Evolutionary conservation across 2,329 filamentous ascomycete species (phyloP), one percentile per base, ranked within the genome.

Genomic region (Fusarium coffeatum): DNA sequence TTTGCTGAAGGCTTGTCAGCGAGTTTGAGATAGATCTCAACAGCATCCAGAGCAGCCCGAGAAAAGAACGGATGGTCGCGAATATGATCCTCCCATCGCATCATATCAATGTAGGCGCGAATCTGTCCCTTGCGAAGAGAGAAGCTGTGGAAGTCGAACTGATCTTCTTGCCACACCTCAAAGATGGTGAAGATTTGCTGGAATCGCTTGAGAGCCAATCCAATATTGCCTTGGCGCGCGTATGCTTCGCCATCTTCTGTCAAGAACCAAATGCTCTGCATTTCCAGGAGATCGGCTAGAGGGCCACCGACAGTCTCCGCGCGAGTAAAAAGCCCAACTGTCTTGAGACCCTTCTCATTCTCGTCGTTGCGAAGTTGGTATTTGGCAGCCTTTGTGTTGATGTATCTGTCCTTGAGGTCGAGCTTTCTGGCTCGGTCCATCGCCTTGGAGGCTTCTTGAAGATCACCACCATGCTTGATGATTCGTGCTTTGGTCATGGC

Each of bases 111-210:
- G 78, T 99, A 99, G 2, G 96, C 93, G 59, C 95, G 87, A 65
- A 98, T 93, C 85, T 97, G 95, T 16, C 97, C 97, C 81, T 98
- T 99, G 22, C 96, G 87, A n/a, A 99, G 84, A 22, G 94, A 98
- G 81, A 99, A 99, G 78, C 90, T 93, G 85, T 99, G 97, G 84
- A 99, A 99, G 79, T 99, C 96, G 76, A 98, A 98, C 77, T 99
- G 96, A 75, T 99, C 96, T 79, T 99, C 97, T 78, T 97, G 92
- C 96, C 96, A 99, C 22, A 93, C 90, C 72, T 98, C 95, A 76
- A 99, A 99, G 71, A 99, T 97, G 80, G 93, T 93, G 79, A 91
- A 91, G 60, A 99, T 88, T 23, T 93, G 86, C 71, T 94, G 93
- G 80, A 98, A 95, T 51, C 97, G 90, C 84, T 99, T 99, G 55